Percentiles rank a stretch among this genome's conserved stretches.
phyloP scores from a whole-genome alignment of 2,329 filamentous ascomycete species.

The Pseudogymnoascus sp. region DNA sequence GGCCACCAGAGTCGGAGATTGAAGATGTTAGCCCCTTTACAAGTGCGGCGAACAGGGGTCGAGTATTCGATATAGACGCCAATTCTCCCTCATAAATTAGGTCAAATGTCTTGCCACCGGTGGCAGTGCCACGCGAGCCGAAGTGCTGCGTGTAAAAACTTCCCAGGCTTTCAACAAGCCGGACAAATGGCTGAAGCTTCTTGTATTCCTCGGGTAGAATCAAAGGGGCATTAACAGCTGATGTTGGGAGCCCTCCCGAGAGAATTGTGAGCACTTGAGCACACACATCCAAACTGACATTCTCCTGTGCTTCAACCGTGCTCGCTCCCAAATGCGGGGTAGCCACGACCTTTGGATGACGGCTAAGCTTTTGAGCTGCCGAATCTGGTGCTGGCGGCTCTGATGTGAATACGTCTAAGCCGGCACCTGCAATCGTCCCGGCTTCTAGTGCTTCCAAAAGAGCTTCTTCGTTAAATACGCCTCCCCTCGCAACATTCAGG shows the following conservation, averaged over 20 bases:
- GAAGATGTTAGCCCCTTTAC: constrained; percentile 66
- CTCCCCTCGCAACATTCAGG: constrained; percentile 71
- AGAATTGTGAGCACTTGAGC: constrained; percentile 70
- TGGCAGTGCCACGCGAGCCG: constrained; percentile 27
- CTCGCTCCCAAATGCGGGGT: constrained; percentile 75
- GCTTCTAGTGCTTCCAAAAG: constrained; percentile 61
- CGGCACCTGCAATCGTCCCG: constrained; percentile 66
- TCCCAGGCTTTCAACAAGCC: constrained; percentile 71
- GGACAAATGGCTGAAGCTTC: constrained; percentile 68
- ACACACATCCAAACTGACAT: constrained; percentile 75
- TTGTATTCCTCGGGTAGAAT: constrained; percentile 74
- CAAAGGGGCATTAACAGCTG: constrained; percentile 71
- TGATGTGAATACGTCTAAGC: constrained; percentile 69
- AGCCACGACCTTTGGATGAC: constrained; percentile 63
- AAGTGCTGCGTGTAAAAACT: constrained; percentile 72
- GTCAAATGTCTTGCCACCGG: constrained; percentile 62
- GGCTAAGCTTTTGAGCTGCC: constrained; percentile 52
- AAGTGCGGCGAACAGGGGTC: constrained; percentile 68
- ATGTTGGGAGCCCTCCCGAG: constrained; percentile 62
- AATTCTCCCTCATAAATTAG: constrained; percentile 70
- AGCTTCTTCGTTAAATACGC: constrained; percentile 70
- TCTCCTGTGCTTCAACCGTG: constrained; percentile 76
- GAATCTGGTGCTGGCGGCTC: constrained; percentile 58
- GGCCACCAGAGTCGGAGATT: constrained; percentile 56
- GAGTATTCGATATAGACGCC: constrained; percentile 62